Base-by-base conservation (phyloP, 345 rosid species). In the Murraya koenigii region DNA sequence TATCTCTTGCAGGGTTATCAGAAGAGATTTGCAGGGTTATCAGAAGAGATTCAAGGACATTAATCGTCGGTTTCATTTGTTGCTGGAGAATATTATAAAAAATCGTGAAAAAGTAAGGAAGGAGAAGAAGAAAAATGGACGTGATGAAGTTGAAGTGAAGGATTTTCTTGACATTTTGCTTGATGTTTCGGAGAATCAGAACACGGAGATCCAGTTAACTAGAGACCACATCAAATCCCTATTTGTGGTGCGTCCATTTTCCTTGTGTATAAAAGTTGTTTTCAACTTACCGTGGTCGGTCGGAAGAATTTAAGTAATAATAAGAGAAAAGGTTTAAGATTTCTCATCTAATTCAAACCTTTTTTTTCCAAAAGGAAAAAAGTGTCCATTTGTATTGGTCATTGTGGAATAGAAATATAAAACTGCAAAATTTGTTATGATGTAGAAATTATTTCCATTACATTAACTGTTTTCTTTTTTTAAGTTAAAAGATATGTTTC, bases 131-230 rank as follows among this genome's bases (percentile, higher is more conserved):
- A 4, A 39, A 8, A 39, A 39, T 33, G 35, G 44, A 39, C 6
- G 35, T 39, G 10, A 39, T 39, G 44, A 39, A 39, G 44, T 26
- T 26, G 74, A 85, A 61, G 80, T 76, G 7, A 78, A 36, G 22
- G 88, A 88, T 77, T 86, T 88, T 52, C 80, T 85, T 47, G 88
- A 85, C 22, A 70, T 82, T 47, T 28, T 87, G 79, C 79, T 87
- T 25, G 86, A 87, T 63, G 71, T 59, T 28, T 33, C 61, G 68
- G 87, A 87, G 55, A 81, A 83, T 66, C 77, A 80, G 13, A 59
- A 60, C 7, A 62, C 83, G 0, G 83, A 83, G 78, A 67, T 83
- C 0, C 59, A 80, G 62, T 13, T 82, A 5, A 82, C 82, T 10
- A 82, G 89, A 66, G 72, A 82, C 19, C 84, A 86, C 15, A 80